Evolutionary conservation across 169 alveolate species (phyloP), one percentile per base, ranked within the genome.

Genomic region (Babesia gibsoni): DNA sequence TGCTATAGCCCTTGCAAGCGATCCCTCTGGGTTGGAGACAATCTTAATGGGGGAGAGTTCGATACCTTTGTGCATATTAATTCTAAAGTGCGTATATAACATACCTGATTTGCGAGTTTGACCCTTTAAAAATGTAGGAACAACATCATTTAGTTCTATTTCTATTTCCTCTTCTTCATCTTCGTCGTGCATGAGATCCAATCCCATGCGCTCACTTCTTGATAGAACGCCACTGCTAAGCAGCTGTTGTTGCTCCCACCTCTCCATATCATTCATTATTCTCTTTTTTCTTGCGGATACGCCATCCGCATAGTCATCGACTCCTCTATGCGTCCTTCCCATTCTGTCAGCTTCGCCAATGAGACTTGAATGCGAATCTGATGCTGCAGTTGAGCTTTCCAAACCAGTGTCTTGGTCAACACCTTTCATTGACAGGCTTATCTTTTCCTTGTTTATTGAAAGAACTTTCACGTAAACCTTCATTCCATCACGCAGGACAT

Each of bases 51-150:
- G 98, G 33, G 96, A 89, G 22, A 93, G 82, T 46, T 89, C 89
- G 18, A 89, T 87, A 23, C 96, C 97, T 48, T 25, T 20, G n/a
- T 25, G 27, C n/a, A 14, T 10, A 8, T 48, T 6, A 45, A 18
- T 7, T 12, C 12, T 10, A n/a, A 12, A 14, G 0, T 0, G 12
- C 4, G 0, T n/a, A 25, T 10, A 1, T 27, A 22, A 43, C 72
- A 7, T 63, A 73, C 84, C 87, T n/a, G 92, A 82, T 67, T 93
- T 93, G 8, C 97, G 91, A 4, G 99, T 95, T 72, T 95, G 95
- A 5, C 99, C 99, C 48, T 95, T 93, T 16, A 96, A 91, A 86
- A 98, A 98, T 9, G 96, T 92, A 27, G 99, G 97, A 37, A 94
- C 97, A 59, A 89, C 94, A 20, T 95, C 98, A 72, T 92, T 91